Evolutionary conservation across 2,329 filamentous ascomycete genomes (phyloP).

Genomic region (Davidsoniella australis): DNA sequence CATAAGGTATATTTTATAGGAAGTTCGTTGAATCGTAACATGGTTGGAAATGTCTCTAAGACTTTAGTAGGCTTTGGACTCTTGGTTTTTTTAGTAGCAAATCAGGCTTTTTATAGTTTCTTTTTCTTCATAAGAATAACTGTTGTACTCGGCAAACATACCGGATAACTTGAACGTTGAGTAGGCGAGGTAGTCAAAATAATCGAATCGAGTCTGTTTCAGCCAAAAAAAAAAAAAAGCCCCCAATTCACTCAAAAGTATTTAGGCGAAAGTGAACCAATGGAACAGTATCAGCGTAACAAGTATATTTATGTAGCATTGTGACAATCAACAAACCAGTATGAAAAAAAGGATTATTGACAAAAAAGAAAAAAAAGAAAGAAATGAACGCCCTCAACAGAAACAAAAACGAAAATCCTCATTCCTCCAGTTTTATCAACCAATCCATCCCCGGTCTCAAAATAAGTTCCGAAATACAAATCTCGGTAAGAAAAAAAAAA

Average conservation of each 20-base stretch:
- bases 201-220: not conserved
- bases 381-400: not conserved
- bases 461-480: not conserved
- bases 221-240: not conserved
- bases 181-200: too few relatives aligned
- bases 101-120: too few relatives aligned
- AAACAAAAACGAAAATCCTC: not conserved
- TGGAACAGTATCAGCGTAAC: not conserved
- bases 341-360: not conserved
- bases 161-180: too few relatives aligned
- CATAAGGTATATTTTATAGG: too few relatives aligned
- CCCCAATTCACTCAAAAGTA: not conserved
- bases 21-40: too few relatives aligned
- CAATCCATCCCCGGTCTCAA: not conserved
- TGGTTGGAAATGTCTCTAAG: too few relatives aligned
- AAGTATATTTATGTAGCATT: not conserved
- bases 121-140: too few relatives aligned
- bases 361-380: not conserved
- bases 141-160: too few relatives aligned
- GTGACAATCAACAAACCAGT: not conserved
- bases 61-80: too few relatives aligned
- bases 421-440: not conserved
- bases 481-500: not conserved
- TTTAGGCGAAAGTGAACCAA: not conserved
- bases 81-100: too few relatives aligned